A percentile compares a stretch with the other conserved stretches of the same genome.
phyloP scores from a whole-genome alignment of 164 flowering plant species.

The Akebia trifoliata region DNA sequence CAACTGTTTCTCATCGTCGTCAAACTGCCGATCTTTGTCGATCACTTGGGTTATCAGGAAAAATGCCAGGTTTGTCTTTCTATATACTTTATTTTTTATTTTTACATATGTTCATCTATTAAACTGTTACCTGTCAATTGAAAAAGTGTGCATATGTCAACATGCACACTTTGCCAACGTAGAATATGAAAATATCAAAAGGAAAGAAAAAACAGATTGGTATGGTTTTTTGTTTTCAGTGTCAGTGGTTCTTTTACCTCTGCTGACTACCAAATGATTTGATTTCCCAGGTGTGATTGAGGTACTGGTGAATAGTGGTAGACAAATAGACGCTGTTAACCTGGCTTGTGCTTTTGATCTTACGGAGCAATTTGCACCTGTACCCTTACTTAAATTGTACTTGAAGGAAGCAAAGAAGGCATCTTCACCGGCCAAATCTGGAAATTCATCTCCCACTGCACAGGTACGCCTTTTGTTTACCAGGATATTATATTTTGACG shows the following conservation, averaged over 20 bases:
- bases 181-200: too few relatives aligned
- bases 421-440: conserved; percentile 60
- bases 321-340: conserved; percentile 94
- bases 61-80: conserved; percentile 75
- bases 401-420: conserved; percentile 66
- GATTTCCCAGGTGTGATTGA: conserved; percentile 71
- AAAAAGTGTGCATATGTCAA: too few relatives aligned
- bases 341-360: conserved; percentile 85
- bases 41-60: conserved; percentile 66
- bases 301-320: conserved; percentile 66
- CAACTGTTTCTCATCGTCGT: conserved; percentile 89
- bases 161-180: too few relatives aligned
- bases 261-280: conserved; percentile 6
- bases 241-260: not conserved
- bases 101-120: too few relatives aligned
- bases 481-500: not conserved
- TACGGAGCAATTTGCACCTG: conserved; percentile 70
- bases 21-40: conserved; percentile 89
- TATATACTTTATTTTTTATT: not conserved
- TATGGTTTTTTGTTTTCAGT: too few relatives aligned
- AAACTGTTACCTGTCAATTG: too few relatives aligned
- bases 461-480: conserved; percentile 39
- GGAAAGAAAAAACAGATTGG: too few relatives aligned
- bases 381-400: conserved; percentile 68
- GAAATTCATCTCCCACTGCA: conserved; percentile 50